Base-by-base conservation (phyloP, 441 rosid genomes). In the Erodium chrysanthum region DNA sequence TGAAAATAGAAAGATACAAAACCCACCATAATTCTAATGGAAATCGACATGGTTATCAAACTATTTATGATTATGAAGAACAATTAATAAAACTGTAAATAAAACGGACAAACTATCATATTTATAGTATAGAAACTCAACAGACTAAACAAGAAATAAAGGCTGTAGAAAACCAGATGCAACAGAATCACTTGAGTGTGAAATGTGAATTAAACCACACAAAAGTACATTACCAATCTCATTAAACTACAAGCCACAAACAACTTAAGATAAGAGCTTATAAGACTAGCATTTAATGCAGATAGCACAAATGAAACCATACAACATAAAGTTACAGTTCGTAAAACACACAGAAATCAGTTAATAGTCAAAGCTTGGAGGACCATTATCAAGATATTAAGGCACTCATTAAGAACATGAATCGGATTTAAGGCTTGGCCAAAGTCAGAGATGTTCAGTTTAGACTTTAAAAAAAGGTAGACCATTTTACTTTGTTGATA, bases 361-460 rank as follows among this genome's bases (percentile, higher is more conserved):
- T 60, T 12, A 22, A 11, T n/a, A 23, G 35, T 60, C 64, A 60
- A 60, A 60, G 35, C 35, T 60, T 60, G 64, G 64, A 12, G 35
- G 18, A 18, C 15, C 12, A 25, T 59, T 35, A 60, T 35, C 35
- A 12, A 60, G 33, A 60, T 60, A 23, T 23, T 14, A 60, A 60
- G 17, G 35, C 15, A 23, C 35, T 23, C 33, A 25, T 60, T 12
- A 25, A 60, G 35, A 11, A 60, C n/a, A 60, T 60, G 35, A 14
- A 4, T 60, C 18, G 18, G 33, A 23, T 27, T 12, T 60, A 25
- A 60, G 64, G 64, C 18, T 60, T 25, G 35, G 35, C 18, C 15
- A 60, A 27, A 23, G 64, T 9, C 6, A 2, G 31, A 59, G 29
- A 59, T 59, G 35, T 9, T 12, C 33, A 25, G 9, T 12, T 25